Evolutionary conservation across 176 grass and related monocot species (phyloP).

Genomic region (Ensete glaucum): DNA sequence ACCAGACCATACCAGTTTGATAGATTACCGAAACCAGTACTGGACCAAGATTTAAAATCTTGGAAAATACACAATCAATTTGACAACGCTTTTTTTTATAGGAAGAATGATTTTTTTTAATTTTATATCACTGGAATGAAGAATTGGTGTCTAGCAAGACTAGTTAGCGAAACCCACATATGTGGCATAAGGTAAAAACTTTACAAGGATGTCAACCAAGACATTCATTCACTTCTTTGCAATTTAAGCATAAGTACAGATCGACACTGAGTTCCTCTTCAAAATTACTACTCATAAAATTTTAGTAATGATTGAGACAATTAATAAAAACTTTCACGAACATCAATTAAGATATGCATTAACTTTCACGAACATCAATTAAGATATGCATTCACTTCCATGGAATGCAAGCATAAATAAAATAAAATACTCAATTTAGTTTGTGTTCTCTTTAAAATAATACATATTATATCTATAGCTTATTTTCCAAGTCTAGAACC

Average conservation of each 20-base stretch:
- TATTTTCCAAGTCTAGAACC: constrained; percentile 4
- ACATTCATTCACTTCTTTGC: not conserved
- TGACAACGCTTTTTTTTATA: no score
- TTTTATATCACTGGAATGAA: no score
- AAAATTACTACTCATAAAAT: no score
- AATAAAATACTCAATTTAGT: not conserved
- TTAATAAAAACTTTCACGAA: no score
- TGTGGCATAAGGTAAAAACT: not conserved
- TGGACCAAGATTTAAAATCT: no score
- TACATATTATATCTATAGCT: not conserved
- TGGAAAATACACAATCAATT: no score
- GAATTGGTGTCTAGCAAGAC: no score
- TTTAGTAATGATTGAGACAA: no score
- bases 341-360: not conserved
- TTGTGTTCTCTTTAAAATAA: not conserved
- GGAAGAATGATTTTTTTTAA: no score
- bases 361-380: not conserved
- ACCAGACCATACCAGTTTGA: no score
- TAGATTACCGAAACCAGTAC: no score
- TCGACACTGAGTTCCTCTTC: no score
- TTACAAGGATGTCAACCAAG: not conserved
- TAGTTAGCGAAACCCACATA: not conserved
- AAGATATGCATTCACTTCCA: not conserved
- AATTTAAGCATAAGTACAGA: not conserved
- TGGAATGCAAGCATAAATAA: not conserved